These are phyloP conservation scores for Phialemonium atrogriseum DNA, from an alignment of 2,329 filamentous ascomycete genomes.

Conservation along the genomic window DNA sequence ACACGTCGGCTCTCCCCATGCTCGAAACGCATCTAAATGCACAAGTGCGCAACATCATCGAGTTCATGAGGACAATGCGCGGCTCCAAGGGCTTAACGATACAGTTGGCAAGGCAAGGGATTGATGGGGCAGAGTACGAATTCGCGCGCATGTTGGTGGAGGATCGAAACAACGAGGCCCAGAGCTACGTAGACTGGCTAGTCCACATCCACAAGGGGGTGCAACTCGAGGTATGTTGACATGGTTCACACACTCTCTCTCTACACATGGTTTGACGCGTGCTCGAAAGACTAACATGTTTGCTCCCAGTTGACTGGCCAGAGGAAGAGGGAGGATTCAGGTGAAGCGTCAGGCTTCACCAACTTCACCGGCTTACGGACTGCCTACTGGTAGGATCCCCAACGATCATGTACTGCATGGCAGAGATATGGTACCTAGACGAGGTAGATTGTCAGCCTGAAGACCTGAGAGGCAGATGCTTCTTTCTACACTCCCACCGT, in stretches of 20 bases:
- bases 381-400: constrained; percentile 21
- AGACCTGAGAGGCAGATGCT: too few species aligned
- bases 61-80: constrained; percentile 72
- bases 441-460: not conserved
- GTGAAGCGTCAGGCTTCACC: constrained; percentile 38
- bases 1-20: constrained; percentile 69
- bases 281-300: constrained; percentile 8
- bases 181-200: constrained; percentile 97
- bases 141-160: constrained; percentile 88
- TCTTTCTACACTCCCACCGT: too few species aligned
- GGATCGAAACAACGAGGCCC: constrained; percentile 94
- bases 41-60: constrained; percentile 86
- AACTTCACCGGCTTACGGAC: constrained; percentile 21
- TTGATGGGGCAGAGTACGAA: constrained; percentile 94
- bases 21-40: constrained; percentile 89
- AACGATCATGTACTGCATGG: not conserved
- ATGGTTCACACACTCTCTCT: constrained; percentile 3
- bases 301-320: constrained; percentile 53
- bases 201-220: constrained; percentile 92
- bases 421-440: not conserved
- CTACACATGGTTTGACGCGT: not conserved
- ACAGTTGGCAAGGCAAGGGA: constrained; percentile 82
- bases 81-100: constrained; percentile 84
- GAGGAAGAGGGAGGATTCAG: constrained; percentile 57
- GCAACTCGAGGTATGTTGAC: constrained; percentile 65